A percentile compares a stretch with the other conserved stretches of the same genome.
phyloP scores from a whole-genome alignment of 192 early-diverging fungal species.

The Coemansia pectinata region DNA sequence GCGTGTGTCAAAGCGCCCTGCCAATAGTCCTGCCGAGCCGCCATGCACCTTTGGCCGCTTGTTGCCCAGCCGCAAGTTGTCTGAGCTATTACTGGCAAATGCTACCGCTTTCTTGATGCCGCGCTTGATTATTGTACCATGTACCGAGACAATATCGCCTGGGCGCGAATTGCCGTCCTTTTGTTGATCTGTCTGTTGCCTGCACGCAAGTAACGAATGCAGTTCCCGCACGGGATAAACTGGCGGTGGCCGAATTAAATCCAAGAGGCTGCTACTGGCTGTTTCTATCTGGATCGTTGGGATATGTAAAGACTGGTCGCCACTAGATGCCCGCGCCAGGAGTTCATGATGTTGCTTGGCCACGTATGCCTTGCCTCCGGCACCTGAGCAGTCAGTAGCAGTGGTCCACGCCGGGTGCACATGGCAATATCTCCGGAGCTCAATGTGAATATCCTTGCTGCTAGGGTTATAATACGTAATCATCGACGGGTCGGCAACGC shows the following conservation, averaged over 20 bases:
- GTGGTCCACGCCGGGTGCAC: not conserved
- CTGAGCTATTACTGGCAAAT: conserved; percentile 1
- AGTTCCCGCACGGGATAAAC: conserved; percentile 5
- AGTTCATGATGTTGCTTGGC: not conserved
- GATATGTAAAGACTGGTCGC: not conserved
- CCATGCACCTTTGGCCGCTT: not conserved
- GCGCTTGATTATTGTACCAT: conserved; percentile 12
- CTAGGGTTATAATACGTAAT: not conserved
- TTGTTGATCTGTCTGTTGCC: not conserved
- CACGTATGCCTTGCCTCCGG: not conserved
- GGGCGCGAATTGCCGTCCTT: not conserved
- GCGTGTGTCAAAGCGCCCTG: conserved; percentile 21
- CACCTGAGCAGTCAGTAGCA: not conserved
- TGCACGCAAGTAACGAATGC: not conserved
- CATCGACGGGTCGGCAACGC: not conserved
- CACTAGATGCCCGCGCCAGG: not conserved
- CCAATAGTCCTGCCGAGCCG: not conserved
- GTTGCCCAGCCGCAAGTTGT: not conserved
- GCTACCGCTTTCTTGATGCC: not conserved
- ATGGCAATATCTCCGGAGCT: not conserved
- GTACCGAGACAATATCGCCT: conserved; percentile 11
- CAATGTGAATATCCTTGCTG: not conserved
- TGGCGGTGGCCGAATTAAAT: not conserved
- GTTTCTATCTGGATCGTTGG: conserved; percentile 9
- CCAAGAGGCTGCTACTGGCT: not conserved